phyloP scores from a whole-genome alignment of 169 alveolate species.

The Plasmodium coatneyi region DNA sequence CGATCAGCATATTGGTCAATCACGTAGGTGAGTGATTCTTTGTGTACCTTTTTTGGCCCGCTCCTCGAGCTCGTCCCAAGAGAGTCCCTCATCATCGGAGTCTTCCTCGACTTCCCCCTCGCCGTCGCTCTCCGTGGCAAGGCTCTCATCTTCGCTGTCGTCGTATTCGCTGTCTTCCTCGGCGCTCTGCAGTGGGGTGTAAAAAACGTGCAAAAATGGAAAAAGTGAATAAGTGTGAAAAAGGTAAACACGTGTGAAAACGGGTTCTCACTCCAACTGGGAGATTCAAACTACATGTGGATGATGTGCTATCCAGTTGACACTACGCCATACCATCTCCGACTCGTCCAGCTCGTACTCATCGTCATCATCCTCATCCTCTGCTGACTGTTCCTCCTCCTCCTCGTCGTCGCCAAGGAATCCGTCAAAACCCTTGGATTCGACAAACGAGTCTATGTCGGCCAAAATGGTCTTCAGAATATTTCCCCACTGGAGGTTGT shows the following conservation, averaged over 20 bases:
- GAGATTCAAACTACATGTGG: not conserved
- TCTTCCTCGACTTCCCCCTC: slow-evolving; percentile 89
- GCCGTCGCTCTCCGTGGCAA: slow-evolving; percentile 88
- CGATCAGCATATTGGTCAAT: not conserved
- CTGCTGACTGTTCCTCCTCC: slow-evolving; percentile 86
- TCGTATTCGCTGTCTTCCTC: slow-evolving; percentile 85
- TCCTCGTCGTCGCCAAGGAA: slow-evolving; percentile 90
- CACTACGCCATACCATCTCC: slow-evolving; percentile 75
- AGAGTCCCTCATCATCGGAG: slow-evolving; percentile 89
- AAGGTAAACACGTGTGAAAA: too few relatives aligned
- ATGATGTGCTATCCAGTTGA: not conserved
- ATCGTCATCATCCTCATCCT: slow-evolving; percentile 89
- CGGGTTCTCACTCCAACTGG: not conserved
- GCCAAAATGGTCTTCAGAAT: slow-evolving; percentile 88
- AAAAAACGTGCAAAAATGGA: not conserved
- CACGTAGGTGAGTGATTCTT: not conserved
- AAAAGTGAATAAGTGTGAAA: not conserved
- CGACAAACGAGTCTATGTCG: slow-evolving; percentile 89
- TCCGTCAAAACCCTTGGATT: slow-evolving; percentile 90
- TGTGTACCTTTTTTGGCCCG: slow-evolving; percentile 74
- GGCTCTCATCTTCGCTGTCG: slow-evolving; percentile 82
- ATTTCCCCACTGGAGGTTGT: slow-evolving; percentile 92
- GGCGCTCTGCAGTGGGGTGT: slow-evolving; percentile 25
- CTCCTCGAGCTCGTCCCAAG: slow-evolving; percentile 92
- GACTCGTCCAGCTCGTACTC: slow-evolving; percentile 80